Conservation (phyloP, 805 yeast species). For the Groenewaldozyma salmanticensis region DNA sequence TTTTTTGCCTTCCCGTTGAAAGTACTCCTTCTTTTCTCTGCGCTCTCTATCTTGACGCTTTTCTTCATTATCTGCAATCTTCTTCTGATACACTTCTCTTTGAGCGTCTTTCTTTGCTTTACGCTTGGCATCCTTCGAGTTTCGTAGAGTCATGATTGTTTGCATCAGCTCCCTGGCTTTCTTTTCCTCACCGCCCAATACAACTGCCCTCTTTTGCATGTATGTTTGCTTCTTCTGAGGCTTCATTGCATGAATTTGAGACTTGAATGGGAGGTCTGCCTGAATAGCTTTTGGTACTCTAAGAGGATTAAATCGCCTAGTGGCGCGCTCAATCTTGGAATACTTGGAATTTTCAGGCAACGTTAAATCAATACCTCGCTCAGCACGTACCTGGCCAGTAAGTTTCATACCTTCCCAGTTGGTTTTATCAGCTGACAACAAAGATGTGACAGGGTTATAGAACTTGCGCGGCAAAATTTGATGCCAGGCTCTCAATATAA, state of each 20-base stretch:
- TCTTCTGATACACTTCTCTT: slow-evolving; percentile 65
- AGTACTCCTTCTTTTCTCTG: slow-evolving; percentile 81
- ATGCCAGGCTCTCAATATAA: slow-evolving; percentile 91
- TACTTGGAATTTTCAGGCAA: slow-evolving; percentile 42
- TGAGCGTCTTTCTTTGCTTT: slow-evolving; percentile 63
- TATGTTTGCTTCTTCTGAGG: slow-evolving; percentile 74
- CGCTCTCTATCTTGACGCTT: slow-evolving; percentile 62
- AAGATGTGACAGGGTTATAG: slow-evolving; percentile 93
- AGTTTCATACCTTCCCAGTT: slow-evolving; percentile 96
- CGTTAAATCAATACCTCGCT: slow-evolving; percentile 54
- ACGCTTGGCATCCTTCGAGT: slow-evolving; percentile 75
- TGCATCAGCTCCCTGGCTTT: slow-evolving; percentile 83
- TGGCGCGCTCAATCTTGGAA: slow-evolving; percentile 69
- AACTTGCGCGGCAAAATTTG: slow-evolving; percentile 85
- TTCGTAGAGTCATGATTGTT: slow-evolving; percentile 74
- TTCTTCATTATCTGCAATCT: slow-evolving; percentile 65
- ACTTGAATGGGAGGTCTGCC: slow-evolving; percentile 76
- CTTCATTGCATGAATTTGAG: slow-evolving; percentile 82
- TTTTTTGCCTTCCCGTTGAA: slow-evolving; percentile 38
- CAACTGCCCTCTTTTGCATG: slow-evolving; percentile 85
- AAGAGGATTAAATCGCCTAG: slow-evolving; percentile 79
- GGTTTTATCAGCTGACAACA: slow-evolving; percentile 62
- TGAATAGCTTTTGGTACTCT: slow-evolving; percentile 75
- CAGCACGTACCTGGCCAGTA: slow-evolving; percentile 90
- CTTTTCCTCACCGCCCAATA: slow-evolving; percentile 85